Evolutionary conservation across 192 early-diverging fungal genomes (phyloP).

Genomic region (Jimgerdemannia flammicorona): DNA sequence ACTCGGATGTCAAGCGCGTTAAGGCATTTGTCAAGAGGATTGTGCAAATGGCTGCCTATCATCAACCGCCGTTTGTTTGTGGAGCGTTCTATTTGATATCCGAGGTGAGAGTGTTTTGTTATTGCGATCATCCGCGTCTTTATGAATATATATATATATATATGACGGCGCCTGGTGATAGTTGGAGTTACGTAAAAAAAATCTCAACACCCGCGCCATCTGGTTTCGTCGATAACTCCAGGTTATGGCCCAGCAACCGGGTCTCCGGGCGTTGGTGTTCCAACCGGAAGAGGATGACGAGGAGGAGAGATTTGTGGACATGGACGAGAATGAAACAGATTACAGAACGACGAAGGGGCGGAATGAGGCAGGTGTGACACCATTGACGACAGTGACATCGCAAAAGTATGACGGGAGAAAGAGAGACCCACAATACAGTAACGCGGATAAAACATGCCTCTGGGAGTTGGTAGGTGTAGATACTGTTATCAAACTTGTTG

Average conservation of each 20-base stretch:
- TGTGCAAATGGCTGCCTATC: constrained; percentile 70
- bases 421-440: constrained; percentile 81
- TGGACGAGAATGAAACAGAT: constrained; percentile 46
- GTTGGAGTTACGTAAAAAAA: not conserved
- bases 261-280: constrained; percentile 58
- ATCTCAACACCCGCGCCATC: not conserved
- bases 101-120: constrained; percentile 40
- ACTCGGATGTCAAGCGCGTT: constrained; percentile 59
- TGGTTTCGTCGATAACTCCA: constrained; percentile 9
- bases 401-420: constrained; percentile 76
- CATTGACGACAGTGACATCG: not conserved
- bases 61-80: constrained; percentile 80
- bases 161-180: too few species aligned
- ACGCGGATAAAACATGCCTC: constrained; percentile 78
- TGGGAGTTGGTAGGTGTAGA: constrained; percentile 79
- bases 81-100: constrained; percentile 81
- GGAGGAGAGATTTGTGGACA: constrained; percentile 61
- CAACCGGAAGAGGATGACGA: constrained; percentile 70
- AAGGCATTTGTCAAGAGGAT: constrained; percentile 90
- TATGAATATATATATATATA: not conserved
- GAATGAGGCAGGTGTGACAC: constrained; percentile 6
- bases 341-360: constrained; percentile 15
- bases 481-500: too few species aligned
- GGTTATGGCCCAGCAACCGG: constrained; percentile 46
- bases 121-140: too few species aligned